Conservation (phyloP, 2,329 filamentous ascomycete genomes). For the Didymella pomorum region DNA sequence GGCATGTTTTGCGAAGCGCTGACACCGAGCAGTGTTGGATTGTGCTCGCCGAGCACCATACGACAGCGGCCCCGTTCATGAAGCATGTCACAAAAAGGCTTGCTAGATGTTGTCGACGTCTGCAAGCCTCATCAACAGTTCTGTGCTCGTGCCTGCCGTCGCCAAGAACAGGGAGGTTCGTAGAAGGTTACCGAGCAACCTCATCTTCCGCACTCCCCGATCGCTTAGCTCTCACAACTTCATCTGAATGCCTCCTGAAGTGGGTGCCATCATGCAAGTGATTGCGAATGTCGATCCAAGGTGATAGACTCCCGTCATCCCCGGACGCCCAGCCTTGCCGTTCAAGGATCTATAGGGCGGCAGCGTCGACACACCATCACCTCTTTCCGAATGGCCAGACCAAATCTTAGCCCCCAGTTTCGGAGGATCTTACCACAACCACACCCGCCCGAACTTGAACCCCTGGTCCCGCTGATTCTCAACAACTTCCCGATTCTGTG, state of each 20-base stretch:
- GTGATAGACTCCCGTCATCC: constrained; percentile 29
- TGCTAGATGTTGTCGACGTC: constrained; percentile 13
- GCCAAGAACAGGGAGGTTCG: constrained; percentile 5
- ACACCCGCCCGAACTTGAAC: constrained; percentile 10
- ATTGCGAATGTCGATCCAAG: constrained; percentile 20
- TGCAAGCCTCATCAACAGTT: constrained; percentile 19
- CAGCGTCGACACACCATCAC: constrained; percentile 26
- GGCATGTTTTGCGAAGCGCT: constrained; percentile 24
- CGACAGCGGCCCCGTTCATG: constrained; percentile 1
- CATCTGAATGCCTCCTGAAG: constrained; percentile 10
- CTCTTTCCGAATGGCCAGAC: constrained; percentile 23
- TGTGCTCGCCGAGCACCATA: constrained; percentile 7
- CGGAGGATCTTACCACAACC: constrained; percentile 17
- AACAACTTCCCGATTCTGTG: constrained; percentile 30
- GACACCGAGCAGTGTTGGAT: constrained; percentile 6
- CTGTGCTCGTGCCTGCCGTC: constrained; percentile 8
- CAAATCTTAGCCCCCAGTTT: constrained; percentile 21
- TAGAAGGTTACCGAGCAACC: constrained; percentile 13
- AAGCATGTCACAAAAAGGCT: constrained; percentile 1
- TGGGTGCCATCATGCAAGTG: constrained; percentile 12
- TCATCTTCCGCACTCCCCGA: constrained; percentile 27
- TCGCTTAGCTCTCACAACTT: constrained; percentile 20
- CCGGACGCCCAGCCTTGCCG: constrained; percentile 19
- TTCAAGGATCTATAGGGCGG: constrained; percentile 30
- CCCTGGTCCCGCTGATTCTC: constrained; percentile 23